A percentile compares a stretch with the other conserved stretches of the same genome.
phyloP scores from a whole-genome alignment of 345 rosid species.

The Acer yangbiense region DNA sequence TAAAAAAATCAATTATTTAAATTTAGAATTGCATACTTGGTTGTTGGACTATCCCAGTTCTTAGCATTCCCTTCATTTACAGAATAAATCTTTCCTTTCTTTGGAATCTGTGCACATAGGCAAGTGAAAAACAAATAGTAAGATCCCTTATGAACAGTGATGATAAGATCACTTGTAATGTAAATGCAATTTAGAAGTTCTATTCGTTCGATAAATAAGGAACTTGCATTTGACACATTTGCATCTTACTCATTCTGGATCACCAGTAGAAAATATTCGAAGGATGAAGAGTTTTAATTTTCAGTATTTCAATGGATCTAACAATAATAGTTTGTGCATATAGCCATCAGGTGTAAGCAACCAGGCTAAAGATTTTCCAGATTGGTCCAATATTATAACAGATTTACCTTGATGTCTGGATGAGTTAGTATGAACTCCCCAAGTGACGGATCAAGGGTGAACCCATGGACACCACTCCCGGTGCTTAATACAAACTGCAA shows the following conservation, averaged over 20 bases:
- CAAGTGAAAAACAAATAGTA: slow-evolving; percentile 7
- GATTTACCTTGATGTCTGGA: slow-evolving; percentile 87
- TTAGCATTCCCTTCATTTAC: slow-evolving; percentile 98
- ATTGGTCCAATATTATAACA: slow-evolving; percentile 9
- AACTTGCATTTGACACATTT: neutral
- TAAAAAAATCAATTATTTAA: neutral
- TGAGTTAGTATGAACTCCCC: slow-evolving; percentile 98
- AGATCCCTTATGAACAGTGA: neutral
- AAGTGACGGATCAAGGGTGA: slow-evolving; percentile 97
- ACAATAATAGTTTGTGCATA: neutral
- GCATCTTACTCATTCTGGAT: neutral
- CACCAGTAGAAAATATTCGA: neutral
- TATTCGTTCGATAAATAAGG: neutral
- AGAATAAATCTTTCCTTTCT: slow-evolving; percentile 91
- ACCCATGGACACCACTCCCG: slow-evolving; percentile 89
- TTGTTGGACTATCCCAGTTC: slow-evolving; percentile 95
- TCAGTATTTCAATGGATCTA: neutral
- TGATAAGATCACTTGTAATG: neutral
- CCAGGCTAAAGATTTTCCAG: neutral
- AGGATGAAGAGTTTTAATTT: neutral
- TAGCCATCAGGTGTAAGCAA: slow-evolving; percentile 1
- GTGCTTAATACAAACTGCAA: slow-evolving; percentile 91
- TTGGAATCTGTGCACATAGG: slow-evolving; percentile 67
- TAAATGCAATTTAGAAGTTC: slow-evolving; percentile 1
- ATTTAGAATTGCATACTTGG: slow-evolving; percentile 53